Base-by-base conservation (phyloP, 805 yeast species). In the Crinitomyces ghanaensis region DNA sequence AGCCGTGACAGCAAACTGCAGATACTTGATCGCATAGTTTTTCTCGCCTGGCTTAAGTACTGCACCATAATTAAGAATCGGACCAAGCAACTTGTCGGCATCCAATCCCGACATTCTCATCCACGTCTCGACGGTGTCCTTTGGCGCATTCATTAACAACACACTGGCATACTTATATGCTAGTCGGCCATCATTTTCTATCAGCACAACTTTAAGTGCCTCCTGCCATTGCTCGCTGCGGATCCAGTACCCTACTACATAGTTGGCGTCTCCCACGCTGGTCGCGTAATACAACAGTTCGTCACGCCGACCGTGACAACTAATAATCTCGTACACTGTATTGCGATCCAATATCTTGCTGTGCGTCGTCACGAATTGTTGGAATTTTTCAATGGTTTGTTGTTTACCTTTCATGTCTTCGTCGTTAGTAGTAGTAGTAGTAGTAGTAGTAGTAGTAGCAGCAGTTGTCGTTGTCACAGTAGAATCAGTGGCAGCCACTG, bases 71-170 rank as follows among this genome's bases (percentile, higher is more conserved):
- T 75, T 67, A 39, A 85, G 53, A 8, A 88, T 59, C 0, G 95
- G 75, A 2, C 95, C 93, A 2, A 91, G 54, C 15, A 91, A 60
- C 38, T 66, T 72, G 9, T 68, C 66, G 30, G 78, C 76, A 37
- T 80, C 71, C 2, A 88, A 42, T 17, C 56, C 57, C 0, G 63
- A 47, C 32, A 62, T 48, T 32, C 74, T 66, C 48, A 81, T 67
- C 96, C 96, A 91, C 0, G 81, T 65, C 33, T 77, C 78, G 2
- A 82, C 72, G 0, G 95, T 83, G 8, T 65, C 67, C 19, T 60
- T 61, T 0, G 98, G 86, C 9, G 68, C 57, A 44, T 81, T 80
- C 2, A 74, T 61, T 33, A 91, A 52, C 24, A 91, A 53, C 0
- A 75, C 75, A 0, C 78, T 74, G 1, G 96, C 66, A 39, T 75